A percentile compares a stretch with the other conserved stretches of the same genome.
Evolutionary conservation across 495 filamentous ascomycete species (phyloP).

Genomic region (Penicillium ochrochloron): DNA sequence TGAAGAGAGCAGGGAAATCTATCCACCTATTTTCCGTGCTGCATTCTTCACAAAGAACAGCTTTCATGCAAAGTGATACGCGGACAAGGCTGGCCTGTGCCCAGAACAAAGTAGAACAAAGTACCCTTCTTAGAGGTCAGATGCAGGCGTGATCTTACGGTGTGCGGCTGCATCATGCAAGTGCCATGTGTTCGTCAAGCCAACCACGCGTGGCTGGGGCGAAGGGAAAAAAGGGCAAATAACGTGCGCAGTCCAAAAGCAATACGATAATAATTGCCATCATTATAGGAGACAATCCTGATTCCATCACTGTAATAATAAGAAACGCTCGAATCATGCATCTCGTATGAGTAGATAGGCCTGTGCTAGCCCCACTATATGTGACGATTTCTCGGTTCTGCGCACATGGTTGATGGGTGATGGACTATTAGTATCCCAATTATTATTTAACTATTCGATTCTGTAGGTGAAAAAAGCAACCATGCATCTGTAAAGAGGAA

Average conservation of each 20-base stretch:
- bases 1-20: not conserved
- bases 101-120: not conserved
- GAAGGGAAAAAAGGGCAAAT: constrained; percentile 14
- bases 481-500: not conserved
- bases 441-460: not conserved
- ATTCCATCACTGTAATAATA: not conserved
- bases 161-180: constrained; percentile 25
- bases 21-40: not conserved
- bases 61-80: not conserved
- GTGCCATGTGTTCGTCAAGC: constrained; percentile 35
- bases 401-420: not conserved
- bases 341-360: not conserved
- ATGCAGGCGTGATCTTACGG: constrained; percentile 14
- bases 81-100: not conserved
- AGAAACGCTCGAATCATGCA: not conserved
- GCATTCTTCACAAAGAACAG: not conserved
- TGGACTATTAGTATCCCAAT: not conserved
- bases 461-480: not conserved
- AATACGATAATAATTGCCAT: not conserved
- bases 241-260: not conserved
- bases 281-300: not conserved
- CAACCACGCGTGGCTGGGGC: constrained; percentile 15
- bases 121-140: constrained; percentile 19
- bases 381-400: constrained; percentile 1
- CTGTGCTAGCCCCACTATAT: not conserved